A percentile compares a stretch with the other conserved stretches of the same genome.
These are phyloP conservation scores for Diplosphaera chodatii DNA, from an alignment of 139 green algal species.

Conservation along the genomic window DNA sequence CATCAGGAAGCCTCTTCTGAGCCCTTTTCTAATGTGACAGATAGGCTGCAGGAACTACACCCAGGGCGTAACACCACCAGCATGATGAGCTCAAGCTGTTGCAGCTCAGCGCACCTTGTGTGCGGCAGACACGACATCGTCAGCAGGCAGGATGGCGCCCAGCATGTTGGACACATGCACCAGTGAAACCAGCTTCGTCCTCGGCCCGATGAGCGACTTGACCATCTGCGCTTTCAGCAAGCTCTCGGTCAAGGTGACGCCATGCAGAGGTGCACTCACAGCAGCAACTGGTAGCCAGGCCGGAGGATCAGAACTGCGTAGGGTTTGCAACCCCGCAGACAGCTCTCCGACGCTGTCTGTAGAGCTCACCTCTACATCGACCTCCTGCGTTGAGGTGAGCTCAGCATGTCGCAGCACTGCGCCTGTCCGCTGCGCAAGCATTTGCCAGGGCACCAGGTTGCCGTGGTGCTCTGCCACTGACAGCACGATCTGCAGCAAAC, in stretches of 20 bases:
- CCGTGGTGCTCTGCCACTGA: constrained; percentile 95
- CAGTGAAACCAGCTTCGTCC: constrained; percentile 80
- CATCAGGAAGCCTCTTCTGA: too few relatives aligned
- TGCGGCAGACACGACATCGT: constrained; percentile 50
- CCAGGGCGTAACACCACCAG: too few relatives aligned
- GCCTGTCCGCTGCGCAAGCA: constrained; percentile 80
- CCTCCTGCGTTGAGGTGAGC: constrained; percentile 52
- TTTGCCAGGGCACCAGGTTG: constrained; percentile 98
- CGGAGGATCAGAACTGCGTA: too few relatives aligned
- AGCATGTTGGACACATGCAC: constrained; percentile 94
- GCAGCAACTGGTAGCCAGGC: too few relatives aligned
- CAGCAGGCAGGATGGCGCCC: constrained; percentile 52
- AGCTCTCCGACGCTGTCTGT: too few relatives aligned
- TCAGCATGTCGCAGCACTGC: constrained; percentile 61
- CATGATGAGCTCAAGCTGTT: too few relatives aligned
- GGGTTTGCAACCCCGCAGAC: too few relatives aligned
- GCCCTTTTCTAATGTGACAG: too few relatives aligned
- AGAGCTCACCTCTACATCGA: constrained; percentile 58
- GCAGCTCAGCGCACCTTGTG: constrained; percentile 18
- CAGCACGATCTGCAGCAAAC: constrained; percentile 67
- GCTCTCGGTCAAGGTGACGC: not conserved
- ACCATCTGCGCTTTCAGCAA: constrained; percentile 49
- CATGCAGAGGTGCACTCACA: too few relatives aligned
- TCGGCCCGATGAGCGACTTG: constrained; percentile 32
- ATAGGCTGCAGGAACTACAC: too few relatives aligned